Evolutionary conservation across 495 filamentous ascomycete species (phyloP).

Genomic region (Neurospora sp.): DNA sequence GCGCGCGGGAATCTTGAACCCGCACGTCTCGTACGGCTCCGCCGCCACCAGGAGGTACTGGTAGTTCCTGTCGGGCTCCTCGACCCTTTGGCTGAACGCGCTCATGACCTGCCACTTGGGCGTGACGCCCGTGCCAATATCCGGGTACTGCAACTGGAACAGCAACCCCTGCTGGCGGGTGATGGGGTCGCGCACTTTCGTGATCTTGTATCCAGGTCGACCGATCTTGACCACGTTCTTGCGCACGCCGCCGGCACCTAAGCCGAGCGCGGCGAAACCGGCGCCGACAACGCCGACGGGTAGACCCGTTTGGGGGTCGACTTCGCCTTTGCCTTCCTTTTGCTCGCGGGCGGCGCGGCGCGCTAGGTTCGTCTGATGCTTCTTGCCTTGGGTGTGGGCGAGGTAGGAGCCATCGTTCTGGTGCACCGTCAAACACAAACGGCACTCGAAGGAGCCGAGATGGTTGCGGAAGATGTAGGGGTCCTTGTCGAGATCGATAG

Average conservation of each 20-base stretch:
- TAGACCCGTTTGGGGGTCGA: conserved; percentile 65
- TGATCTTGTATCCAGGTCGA: conserved; percentile 95
- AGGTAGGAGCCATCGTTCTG: conserved; percentile 99
- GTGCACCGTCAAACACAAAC: conserved; percentile 96
- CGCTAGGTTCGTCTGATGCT: conserved; percentile 99
- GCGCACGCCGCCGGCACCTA: conserved; percentile 44
- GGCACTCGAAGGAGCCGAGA: conserved; percentile 95
- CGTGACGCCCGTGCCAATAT: conserved; percentile 64
- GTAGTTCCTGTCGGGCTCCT: conserved; percentile 85
- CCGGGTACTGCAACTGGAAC: conserved; percentile 93
- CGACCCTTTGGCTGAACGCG: conserved; percentile 90
- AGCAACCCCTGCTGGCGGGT: conserved; percentile 82
- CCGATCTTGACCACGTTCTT: conserved; percentile 96
- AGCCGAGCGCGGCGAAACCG: conserved; percentile 41
- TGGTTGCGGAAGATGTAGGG: conserved; percentile 99
- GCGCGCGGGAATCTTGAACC: conserved; percentile 88
- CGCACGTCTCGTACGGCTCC: conserved; percentile 96
- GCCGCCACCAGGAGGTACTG: conserved; percentile 95
- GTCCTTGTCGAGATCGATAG: conserved; percentile 98
- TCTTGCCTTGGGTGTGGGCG: conserved; percentile 95
- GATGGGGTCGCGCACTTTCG: conserved; percentile 82
- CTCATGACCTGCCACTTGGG: conserved; percentile 95
- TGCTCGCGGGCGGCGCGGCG: conserved; percentile 88
- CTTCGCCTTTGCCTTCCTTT: conserved; percentile 62
- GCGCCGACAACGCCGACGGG: conserved; percentile 67